These are phyloP conservation scores for Phytopythium kandeliae DNA, from an alignment of 352 stramenopile species.

Conservation along the genomic window DNA sequence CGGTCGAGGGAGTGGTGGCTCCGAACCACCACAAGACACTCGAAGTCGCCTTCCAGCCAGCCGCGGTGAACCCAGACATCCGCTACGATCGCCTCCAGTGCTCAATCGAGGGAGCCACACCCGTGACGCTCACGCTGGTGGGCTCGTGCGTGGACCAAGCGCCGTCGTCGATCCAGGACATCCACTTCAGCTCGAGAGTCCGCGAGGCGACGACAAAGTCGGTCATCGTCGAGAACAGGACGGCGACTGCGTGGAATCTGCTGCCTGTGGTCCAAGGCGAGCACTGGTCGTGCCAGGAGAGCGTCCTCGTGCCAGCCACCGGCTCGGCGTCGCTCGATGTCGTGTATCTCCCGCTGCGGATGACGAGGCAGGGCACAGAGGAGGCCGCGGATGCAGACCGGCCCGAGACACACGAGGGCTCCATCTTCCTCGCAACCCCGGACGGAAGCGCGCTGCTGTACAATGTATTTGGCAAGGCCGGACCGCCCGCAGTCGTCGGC, in stretches of 20 bases:
- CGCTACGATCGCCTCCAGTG: conserved; percentile 79
- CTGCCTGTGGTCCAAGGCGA: conserved; percentile 82
- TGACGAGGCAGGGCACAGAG: conserved; percentile 51
- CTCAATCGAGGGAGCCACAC: conserved; percentile 47
- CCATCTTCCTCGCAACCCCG: conserved; percentile 88
- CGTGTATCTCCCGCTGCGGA: conserved; percentile 78
- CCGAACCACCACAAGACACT: conserved; percentile 85
- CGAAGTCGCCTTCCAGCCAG: conserved; percentile 89
- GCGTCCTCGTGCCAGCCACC: conserved; percentile 73
- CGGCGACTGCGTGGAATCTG: conserved; percentile 78
- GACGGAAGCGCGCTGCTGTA: conserved; percentile 87
- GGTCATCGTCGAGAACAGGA: conserved; percentile 81
- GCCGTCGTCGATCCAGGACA: conserved; percentile 80
- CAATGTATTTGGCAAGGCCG: conserved; percentile 76
- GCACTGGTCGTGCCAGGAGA: conserved; percentile 82
- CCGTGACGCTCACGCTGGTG: conserved; percentile 69
- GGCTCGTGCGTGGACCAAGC: conserved; percentile 86
- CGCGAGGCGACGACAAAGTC: conserved; percentile 55
- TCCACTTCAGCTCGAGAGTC: conserved; percentile 82
- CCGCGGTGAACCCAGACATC: conserved; percentile 76
- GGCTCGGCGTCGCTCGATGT: conserved; percentile 60
- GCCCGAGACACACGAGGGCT: conserved; percentile 59
- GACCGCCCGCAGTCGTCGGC: conserved; percentile 33
- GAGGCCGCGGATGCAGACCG: conserved; percentile 21
- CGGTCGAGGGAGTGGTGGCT: conserved; percentile 72